A percentile compares a stretch with the other conserved stretches of the same genome.
phyloP scores from a whole-genome alignment of 768 basidiomycete species.

The Leucocoprinus birnbaumii region DNA sequence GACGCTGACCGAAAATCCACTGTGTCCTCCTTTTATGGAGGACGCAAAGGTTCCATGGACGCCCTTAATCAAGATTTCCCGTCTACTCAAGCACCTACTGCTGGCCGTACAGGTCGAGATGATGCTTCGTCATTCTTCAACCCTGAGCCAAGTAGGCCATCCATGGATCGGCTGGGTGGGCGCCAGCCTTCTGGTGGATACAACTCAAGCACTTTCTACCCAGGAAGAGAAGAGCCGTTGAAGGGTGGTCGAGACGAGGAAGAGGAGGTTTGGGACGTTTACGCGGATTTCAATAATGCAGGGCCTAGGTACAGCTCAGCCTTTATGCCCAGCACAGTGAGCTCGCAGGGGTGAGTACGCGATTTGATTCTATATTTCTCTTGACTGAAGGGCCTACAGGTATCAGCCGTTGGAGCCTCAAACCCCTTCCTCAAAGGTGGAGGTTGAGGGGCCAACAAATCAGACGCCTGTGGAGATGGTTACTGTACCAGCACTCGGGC shows the following conservation, averaged over 20 bases:
- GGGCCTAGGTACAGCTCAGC: constrained; percentile 75
- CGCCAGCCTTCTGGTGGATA: constrained; percentile 60
- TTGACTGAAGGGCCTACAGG: constrained; percentile 22
- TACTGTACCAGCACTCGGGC: constrained; percentile 86
- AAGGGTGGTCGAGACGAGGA: constrained; percentile 79
- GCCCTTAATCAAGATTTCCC: constrained; percentile 55
- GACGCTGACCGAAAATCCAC: constrained; percentile 77
- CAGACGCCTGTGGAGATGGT: constrained; percentile 75
- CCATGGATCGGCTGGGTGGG: constrained; percentile 45
- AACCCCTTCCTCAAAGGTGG: constrained; percentile 29
- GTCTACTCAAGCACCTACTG: constrained; percentile 28
- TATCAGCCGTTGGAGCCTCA: constrained; percentile 42
- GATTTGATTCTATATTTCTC: background rate
- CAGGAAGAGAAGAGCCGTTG: constrained; percentile 72
- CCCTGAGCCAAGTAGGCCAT: constrained; percentile 34
- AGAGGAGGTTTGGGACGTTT: constrained; percentile 71
- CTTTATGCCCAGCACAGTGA: constrained; percentile 39
- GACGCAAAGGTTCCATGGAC: constrained; percentile 58
- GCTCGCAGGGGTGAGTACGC: constrained; percentile 39
- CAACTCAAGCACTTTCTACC: constrained; percentile 62
- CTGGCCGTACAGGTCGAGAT: constrained; percentile 41
- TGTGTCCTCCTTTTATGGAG: constrained; percentile 79
- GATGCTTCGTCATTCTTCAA: constrained; percentile 74
- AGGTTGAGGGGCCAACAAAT: constrained; percentile 25
- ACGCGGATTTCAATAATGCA: constrained; percentile 86